Conservation (phyloP, 176 grass and related monocot species). For the Musa itinerans region DNA sequence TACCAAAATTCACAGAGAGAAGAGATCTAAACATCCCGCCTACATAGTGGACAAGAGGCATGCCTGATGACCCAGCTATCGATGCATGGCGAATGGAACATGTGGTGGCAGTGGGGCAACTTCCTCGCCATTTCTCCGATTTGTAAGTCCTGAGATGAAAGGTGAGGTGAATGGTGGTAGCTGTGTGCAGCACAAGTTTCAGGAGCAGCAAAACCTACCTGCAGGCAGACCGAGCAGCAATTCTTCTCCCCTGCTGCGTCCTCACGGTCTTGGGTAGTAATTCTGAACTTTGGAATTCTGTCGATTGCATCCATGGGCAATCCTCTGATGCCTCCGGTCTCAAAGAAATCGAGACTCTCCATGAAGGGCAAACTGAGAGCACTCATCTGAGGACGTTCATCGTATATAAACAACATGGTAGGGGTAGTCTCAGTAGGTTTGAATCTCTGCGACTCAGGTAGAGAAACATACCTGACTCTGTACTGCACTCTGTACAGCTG, state of each 20-base stretch:
- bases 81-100: conserved; percentile 9
- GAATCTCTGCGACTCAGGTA: neutral
- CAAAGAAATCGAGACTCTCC: conserved; percentile 47
- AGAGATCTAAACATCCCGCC: neutral
- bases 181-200: no score
- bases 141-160: neutral
- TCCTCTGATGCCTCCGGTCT: conserved; percentile 34
- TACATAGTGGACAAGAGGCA: conserved; percentile 10
- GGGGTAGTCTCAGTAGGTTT: no score
- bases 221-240: conserved; percentile 63
- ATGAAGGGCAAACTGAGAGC: conserved; percentile 33
- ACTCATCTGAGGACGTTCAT: conserved; percentile 43
- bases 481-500: conserved; percentile 69
- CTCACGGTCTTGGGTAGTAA: conserved; percentile 11
- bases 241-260: conserved; percentile 25
- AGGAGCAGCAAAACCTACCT: conserved; percentile 21
- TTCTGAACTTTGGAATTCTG: conserved; percentile 35
- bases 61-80: conserved; percentile 11
- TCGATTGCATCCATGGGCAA: conserved; percentile 43
- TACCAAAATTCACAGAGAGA: no score
- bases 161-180: no score
- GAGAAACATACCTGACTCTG: conserved; percentile 49
- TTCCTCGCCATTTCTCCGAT: conserved; percentile 1
- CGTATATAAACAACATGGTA: no score
- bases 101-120: neutral